Evolutionary conservation across 129 eudicot genomes (phyloP).

Genomic region (carrot (Daucus carota)): DH1_v3.0 NC_030384.2:35344001-35344500

Average conservation of each 20-base stretch:
- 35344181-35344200: background rate
- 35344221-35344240: background rate
- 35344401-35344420: background rate
- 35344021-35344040: slow-evolving; percentile 20
- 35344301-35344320: background rate
- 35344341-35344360: background rate
- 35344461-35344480: background rate
- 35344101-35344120: background rate
- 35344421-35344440: background rate
- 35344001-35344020: slow-evolving; percentile 24
- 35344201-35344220: no score
- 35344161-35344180: background rate
- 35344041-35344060: slow-evolving; percentile 17
- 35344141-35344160: background rate
- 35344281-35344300: background rate
- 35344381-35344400: background rate
- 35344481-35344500: background rate
- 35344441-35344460: background rate
- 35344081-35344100: background rate
- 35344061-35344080: slow-evolving; percentile 14
- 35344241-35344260: background rate
- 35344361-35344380: background rate
- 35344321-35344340: background rate
- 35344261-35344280: background rate
- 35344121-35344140: background rate